Evolutionary conservation across 208 protist genomes (phyloP), one percentile per base, ranked within the genome.

Genomic region (Crithidia mellificae): DNA sequence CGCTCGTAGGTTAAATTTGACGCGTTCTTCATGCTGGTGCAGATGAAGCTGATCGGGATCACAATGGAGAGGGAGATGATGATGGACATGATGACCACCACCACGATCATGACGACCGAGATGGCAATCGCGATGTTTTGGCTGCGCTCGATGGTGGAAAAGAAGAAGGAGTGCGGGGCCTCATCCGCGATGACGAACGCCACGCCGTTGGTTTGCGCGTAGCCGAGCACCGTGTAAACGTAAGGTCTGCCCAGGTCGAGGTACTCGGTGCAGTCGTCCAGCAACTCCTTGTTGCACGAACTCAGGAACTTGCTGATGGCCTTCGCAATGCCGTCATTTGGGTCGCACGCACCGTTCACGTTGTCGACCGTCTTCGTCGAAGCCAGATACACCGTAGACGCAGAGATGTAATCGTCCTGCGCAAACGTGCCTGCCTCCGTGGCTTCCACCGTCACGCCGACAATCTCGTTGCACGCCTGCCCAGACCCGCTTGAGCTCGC

Each of bases 31-130:
- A 85, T 78, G 63, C 80, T 68, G 6, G 38, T 43, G 64, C 72
- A 78, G 54, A 85, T 85, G 52, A 63, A 76, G 24, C 56, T 57
- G 29, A 85, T 64, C 2, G 80, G 80, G 15, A 79, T 44, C 5
- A 64, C 65, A 22, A 81, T 79, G 12, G 55, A 46, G 17, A 73
- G 9, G 57, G 57, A 39, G 47, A 65, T 55, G 12, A 55, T 22
- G 22, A 65, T 29, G 3, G 59, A 52, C 47, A 65, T 27, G 47
- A 55, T 12, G 2, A 65, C 59, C 8, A 65, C 47, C 14, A 65
- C 2, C 2, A 55, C 59, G 17, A 65, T 65, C 59, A 65, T 55
- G 12, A 53, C 44, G 15, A 65, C 49, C 15, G 59, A 65, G 22
- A 65, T 55, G 7, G 36, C 44, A n/a, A 65, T 55, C 12, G 59